Evolutionary conservation across 1,284 basidiomycete species (phyloP).

Genomic region (Pyrrhoderma noxium): DNA sequence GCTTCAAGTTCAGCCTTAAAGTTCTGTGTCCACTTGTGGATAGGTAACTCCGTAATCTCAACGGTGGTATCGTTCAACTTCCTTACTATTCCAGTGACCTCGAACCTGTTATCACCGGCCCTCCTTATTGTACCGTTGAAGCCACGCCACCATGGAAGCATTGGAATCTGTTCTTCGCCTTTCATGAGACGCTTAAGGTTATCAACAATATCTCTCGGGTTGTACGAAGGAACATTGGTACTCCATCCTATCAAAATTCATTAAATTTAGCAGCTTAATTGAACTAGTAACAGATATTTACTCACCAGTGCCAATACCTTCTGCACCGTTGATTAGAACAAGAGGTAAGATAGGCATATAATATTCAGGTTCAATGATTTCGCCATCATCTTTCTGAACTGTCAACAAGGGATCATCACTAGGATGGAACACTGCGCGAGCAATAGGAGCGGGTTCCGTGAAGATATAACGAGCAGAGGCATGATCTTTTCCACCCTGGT

Average conservation of each 20-base stretch:
- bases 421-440: slow-evolving; percentile 76
- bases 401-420: slow-evolving; percentile 83
- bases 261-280: neutral
- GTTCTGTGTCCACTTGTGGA: slow-evolving; percentile 90
- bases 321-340: slow-evolving; percentile 89
- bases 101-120: slow-evolving; percentile 80
- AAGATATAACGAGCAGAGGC: slow-evolving; percentile 97
- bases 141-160: slow-evolving; percentile 97
- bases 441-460: slow-evolving; percentile 76
- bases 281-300: neutral
- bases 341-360: slow-evolving; percentile 90
- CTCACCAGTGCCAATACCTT: slow-evolving; percentile 95
- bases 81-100: slow-evolving; percentile 67
- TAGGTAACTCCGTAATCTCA: slow-evolving; percentile 93
- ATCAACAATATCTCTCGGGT: slow-evolving; percentile 84
- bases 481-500: slow-evolving; percentile 88
- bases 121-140: slow-evolving; percentile 87
- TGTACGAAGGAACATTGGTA: slow-evolving; percentile 89
- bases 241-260: slow-evolving; percentile 77
- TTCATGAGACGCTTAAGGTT: slow-evolving; percentile 87
- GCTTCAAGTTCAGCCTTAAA: slow-evolving; percentile 90
- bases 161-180: slow-evolving; percentile 76
- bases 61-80: slow-evolving; percentile 86
- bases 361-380: slow-evolving; percentile 88
- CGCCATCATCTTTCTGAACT: slow-evolving; percentile 84